phyloP scores from a whole-genome alignment of 2,329 filamentous ascomycete species.

The Ophiocordyceps australis region DNA sequence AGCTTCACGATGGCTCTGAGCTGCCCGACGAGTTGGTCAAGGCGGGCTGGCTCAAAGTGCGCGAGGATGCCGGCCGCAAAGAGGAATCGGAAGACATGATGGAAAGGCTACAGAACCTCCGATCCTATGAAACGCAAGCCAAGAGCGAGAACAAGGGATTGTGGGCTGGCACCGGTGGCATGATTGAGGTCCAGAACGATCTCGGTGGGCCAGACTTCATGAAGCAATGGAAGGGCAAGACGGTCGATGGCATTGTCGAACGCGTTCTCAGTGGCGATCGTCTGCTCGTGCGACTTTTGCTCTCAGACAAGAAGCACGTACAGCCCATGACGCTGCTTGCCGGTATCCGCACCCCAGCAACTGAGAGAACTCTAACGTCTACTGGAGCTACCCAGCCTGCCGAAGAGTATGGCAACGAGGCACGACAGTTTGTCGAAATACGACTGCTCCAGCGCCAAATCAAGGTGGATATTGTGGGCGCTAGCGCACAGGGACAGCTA shows the following conservation, averaged over 20 bases:
- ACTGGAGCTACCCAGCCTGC: conserved; percentile 68
- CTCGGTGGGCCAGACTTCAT: conserved; percentile 63
- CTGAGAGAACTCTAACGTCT: conserved; percentile 62
- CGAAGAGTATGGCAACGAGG: conserved; percentile 81
- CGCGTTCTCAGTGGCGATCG: conserved; percentile 83
- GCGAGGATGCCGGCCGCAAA: conserved; percentile 84
- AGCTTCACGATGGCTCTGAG: conserved; percentile 55
- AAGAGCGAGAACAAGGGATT: conserved; percentile 65
- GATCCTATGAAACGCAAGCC: conserved; percentile 59
- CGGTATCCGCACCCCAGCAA: conserved; percentile 77
- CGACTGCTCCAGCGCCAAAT: conserved; percentile 75
- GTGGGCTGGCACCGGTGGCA: conserved; percentile 48
- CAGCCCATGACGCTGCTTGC: conserved; percentile 82
- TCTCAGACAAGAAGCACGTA: conserved; percentile 68
- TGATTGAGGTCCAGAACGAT: conserved; percentile 68
- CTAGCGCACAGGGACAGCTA: conserved; percentile 82
- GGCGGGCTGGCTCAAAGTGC: conserved; percentile 82
- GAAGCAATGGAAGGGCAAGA: conserved; percentile 69
- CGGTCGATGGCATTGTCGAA: conserved; percentile 74
- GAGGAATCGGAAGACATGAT: conserved; percentile 67
- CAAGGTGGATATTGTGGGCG: conserved; percentile 65
- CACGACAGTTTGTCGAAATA: conserved; percentile 71
- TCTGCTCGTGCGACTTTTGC: conserved; percentile 63
- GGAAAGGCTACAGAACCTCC: conserved; percentile 58
- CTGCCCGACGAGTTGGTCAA: conserved; percentile 72